A percentile compares a stretch with the other conserved stretches of the same genome.
phyloP scores from a whole-genome alignment of 1,139 yeast species.

The Sugiyamaella japonica region DNA sequence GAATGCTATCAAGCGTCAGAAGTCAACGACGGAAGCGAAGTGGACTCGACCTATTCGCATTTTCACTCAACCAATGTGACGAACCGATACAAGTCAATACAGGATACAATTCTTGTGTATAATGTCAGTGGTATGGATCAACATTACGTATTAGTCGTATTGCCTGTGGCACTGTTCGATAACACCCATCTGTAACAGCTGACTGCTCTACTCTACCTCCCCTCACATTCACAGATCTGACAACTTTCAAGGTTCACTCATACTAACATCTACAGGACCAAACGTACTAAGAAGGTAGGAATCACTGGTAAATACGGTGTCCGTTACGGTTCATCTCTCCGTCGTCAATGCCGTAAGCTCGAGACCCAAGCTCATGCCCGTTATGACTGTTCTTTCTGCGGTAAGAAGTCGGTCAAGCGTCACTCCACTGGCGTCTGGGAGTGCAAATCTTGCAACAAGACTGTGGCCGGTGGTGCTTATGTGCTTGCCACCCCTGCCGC shows the following conservation, averaged over 20 bases:
- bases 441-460: conserved; percentile 92
- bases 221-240: neutral
- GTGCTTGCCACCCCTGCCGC: conserved; percentile 98
- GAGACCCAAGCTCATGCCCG: conserved; percentile 99
- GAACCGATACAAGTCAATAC: too few relatives aligned
- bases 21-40: neutral
- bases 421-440: conserved; percentile 99
- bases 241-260: neutral
- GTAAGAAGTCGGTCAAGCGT: conserved; percentile 98
- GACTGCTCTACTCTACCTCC: neutral
- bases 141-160: too few relatives aligned
- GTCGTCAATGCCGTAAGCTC: conserved; percentile 99
- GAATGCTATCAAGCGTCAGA: neutral
- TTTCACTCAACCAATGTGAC: neutral
- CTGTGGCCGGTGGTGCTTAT: conserved; percentile 99
- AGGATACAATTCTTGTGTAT: too few relatives aligned
- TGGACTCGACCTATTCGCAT: neutral
- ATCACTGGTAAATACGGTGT: conserved; percentile 99
- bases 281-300: conserved; percentile 99
- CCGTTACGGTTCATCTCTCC: conserved; percentile 99
- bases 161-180: too few relatives aligned
- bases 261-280: conserved; percentile 53
- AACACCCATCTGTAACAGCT: too few relatives aligned
- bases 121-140: too few relatives aligned
- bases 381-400: conserved; percentile 99